Evolutionary conservation across 2,329 filamentous ascomycete species (phyloP).

Genomic region (Xylaria digitata): DNA sequence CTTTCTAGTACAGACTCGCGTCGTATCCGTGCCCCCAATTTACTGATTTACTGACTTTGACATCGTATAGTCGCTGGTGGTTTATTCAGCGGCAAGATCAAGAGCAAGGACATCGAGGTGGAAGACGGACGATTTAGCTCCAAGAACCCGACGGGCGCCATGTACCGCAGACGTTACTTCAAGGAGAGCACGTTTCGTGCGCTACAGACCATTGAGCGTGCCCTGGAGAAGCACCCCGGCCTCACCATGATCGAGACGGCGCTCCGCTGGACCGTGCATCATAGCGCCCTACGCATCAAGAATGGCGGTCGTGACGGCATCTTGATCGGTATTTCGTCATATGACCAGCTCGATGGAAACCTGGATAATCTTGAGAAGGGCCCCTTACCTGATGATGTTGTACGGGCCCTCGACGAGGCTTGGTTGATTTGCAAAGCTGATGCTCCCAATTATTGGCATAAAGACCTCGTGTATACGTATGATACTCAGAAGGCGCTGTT

Average conservation of each 20-base stretch:
- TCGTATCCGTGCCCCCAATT: no score
- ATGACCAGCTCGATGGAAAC: conserved; percentile 68
- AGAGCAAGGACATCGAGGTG: conserved; percentile 70
- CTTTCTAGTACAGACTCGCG: neutral
- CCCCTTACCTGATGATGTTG: conserved; percentile 79
- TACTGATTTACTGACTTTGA: neutral
- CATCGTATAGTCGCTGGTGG: conserved; percentile 71
- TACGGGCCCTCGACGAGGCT: conserved; percentile 79
- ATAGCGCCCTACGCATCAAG: conserved; percentile 68
- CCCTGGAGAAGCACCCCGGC: conserved; percentile 70
- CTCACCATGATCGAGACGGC: conserved; percentile 78
- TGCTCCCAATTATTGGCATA: conserved; percentile 65
- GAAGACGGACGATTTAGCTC: conserved; percentile 77
- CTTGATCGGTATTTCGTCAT: conserved; percentile 68
- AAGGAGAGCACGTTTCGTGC: conserved; percentile 73
- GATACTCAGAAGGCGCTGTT: conserved; percentile 72
- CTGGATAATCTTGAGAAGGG: conserved; percentile 72
- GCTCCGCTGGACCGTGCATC: conserved; percentile 78
- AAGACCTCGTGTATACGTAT: conserved; percentile 74
- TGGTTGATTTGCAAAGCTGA: conserved; percentile 77
- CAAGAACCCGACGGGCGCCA: conserved; percentile 57
- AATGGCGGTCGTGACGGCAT: conserved; percentile 68
- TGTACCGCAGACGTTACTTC: conserved; percentile 78
- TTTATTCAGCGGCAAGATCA: conserved; percentile 83
- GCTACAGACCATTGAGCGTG: conserved; percentile 74